phyloP scores from a whole-genome alignment of 2,329 filamentous ascomycete genomes.

The Lachnum nothofagi region DNA sequence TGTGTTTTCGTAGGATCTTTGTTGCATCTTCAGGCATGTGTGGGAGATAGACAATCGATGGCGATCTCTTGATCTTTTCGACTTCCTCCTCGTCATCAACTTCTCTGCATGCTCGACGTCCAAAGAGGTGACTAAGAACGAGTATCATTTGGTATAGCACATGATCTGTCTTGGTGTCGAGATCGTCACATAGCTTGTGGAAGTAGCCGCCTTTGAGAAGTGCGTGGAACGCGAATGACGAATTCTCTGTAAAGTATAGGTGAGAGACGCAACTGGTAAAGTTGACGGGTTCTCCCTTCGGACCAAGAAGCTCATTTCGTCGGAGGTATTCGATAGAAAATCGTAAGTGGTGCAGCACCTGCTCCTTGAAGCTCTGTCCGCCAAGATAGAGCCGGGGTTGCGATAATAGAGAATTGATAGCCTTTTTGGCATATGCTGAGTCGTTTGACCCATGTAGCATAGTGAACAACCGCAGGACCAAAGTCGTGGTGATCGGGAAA shows the following conservation, averaged over 20 bases:
- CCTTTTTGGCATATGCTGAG: constrained; percentile 55
- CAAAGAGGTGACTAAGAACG: constrained; percentile 67
- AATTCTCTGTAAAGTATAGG: constrained; percentile 72
- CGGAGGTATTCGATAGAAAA: constrained; percentile 79
- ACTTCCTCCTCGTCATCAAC: constrained; percentile 46
- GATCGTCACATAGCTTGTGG: constrained; percentile 54
- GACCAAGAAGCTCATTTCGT: constrained; percentile 59
- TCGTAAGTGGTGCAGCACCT: constrained; percentile 69
- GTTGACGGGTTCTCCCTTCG: constrained; percentile 60
- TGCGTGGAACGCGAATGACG: constrained; percentile 69
- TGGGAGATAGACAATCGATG: constrained; percentile 63
- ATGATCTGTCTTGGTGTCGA: constrained; percentile 44
- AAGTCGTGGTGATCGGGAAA: constrained; percentile 69
- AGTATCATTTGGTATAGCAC: constrained; percentile 59
- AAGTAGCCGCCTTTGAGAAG: constrained; percentile 69
- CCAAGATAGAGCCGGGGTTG: constrained; percentile 67
- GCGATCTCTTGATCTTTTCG: constrained; percentile 49
- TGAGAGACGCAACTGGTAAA: constrained; percentile 67
- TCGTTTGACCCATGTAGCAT: constrained; percentile 62
- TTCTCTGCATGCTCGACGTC: constrained; percentile 48
- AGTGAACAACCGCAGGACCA: constrained; percentile 64
- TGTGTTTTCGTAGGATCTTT: constrained; percentile 55
- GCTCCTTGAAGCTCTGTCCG: constrained; percentile 60
- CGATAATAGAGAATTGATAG: constrained; percentile 62
- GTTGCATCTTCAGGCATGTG: constrained; percentile 54